A percentile compares a stretch with the other conserved stretches of the same genome.
These are phyloP conservation scores for Corchorus olitorius DNA, from an alignment of 345 rosid species.

Conservation along the genomic window DNA sequence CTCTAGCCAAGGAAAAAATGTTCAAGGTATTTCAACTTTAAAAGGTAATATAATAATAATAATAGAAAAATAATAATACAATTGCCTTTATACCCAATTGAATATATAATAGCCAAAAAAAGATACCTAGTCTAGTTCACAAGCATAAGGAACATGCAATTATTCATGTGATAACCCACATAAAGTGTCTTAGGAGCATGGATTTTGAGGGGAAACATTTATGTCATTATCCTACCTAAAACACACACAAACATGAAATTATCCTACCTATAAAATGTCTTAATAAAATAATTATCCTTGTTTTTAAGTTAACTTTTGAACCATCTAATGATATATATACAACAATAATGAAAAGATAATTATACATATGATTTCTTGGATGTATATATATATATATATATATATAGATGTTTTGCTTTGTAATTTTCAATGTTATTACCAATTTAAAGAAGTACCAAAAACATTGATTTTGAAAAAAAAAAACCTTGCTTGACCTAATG, in stretches of 20 bases:
- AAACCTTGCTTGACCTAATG: background rate
- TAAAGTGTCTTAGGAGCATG: background rate
- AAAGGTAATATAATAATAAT: background rate
- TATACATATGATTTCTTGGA: too few relatives aligned
- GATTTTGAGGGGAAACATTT: background rate
- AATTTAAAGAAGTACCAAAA: background rate
- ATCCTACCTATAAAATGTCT: background rate
- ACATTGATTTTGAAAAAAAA: background rate
- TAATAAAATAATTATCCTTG: background rate
- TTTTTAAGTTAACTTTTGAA: background rate
- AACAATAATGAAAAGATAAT: background rate
- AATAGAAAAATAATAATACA: background rate
- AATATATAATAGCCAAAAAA: background rate
- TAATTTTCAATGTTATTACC: background rate
- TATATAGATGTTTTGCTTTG: background rate
- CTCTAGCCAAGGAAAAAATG: background rate
- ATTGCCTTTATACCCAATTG: background rate
- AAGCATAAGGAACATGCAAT: background rate
- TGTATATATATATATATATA: background rate
- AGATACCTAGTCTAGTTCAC: background rate
- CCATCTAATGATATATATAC: too few relatives aligned
- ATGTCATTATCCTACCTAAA: constrained; percentile 1
- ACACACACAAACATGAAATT: background rate
- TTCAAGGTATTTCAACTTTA: background rate
- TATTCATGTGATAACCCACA: background rate